Evolutionary conservation across 1,284 basidiomycete species (phyloP).

Genomic region (Ustilago lituana): DNA sequence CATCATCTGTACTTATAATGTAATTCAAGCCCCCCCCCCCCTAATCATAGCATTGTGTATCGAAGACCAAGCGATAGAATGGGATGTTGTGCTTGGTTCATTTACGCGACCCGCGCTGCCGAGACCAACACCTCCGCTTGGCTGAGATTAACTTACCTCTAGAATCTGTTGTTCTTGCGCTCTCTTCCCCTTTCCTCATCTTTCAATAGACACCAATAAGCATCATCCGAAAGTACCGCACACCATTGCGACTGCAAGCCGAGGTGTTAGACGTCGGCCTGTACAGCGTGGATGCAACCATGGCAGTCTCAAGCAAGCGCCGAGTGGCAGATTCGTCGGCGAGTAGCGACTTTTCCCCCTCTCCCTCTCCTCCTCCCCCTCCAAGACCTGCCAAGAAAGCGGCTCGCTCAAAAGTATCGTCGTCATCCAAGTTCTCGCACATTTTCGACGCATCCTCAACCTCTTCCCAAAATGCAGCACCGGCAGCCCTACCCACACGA

Average conservation of each 20-base stretch:
- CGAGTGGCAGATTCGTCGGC: slow-evolving; percentile 9
- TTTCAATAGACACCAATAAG: too few relatives aligned
- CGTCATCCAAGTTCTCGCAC: slow-evolving; percentile 7
- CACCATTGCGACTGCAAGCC: too few relatives aligned
- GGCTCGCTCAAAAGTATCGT: slow-evolving; percentile 1
- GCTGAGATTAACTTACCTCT: slow-evolving; percentile 1
- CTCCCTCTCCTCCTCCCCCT: slow-evolving; percentile 9
- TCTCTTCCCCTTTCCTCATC: neutral
- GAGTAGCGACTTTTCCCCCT: slow-evolving; percentile 20
- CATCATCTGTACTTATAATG: slow-evolving; percentile 7
- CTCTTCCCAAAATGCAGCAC: neutral
- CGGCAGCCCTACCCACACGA: slow-evolving; percentile 26
- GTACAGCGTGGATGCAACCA: slow-evolving; percentile 1
- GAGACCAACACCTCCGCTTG: slow-evolving; percentile 13
- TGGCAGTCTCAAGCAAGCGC: slow-evolving; percentile 27
- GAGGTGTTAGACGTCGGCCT: too few relatives aligned
- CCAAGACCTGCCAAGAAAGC: slow-evolving; percentile 15
- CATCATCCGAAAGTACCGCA: too few relatives aligned
- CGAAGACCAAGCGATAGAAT: too few relatives aligned
- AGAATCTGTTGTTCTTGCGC: neutral
- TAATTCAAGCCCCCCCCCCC: too few relatives aligned
- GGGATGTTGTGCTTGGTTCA: neutral
- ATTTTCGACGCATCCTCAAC: slow-evolving; percentile 10
- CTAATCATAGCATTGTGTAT: too few relatives aligned
- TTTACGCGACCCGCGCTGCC: slow-evolving; percentile 12